Evolutionary conservation across 176 grass and related monocot species (phyloP), one percentile per base, ranked within the genome.

Genomic region (Oryza punctata): DNA sequence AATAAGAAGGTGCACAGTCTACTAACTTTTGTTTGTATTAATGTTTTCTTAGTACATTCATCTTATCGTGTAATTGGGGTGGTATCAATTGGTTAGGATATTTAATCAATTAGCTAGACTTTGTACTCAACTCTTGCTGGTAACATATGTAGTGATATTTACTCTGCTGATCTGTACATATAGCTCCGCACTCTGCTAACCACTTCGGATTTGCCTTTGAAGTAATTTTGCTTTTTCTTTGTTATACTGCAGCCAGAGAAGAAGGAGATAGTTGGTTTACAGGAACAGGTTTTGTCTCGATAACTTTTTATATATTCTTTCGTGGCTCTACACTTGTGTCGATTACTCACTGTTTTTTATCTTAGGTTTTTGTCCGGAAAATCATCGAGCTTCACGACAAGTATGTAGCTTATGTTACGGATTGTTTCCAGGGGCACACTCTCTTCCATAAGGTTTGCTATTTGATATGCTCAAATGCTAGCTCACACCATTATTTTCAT

Each of bases 361-460:
- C 67, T 86, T 73, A 98, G 95, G 83, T 95, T 74, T 98, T 98
- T 90, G 91, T 98, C 52, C 82, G 96, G 73, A 98, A 95, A 91
- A 77, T 98, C 54, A 93, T 98, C 40, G 93, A 98, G 69, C 89
- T 98, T 37, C 96, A 95, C 82, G 96, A 95, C 54, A 98, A 98
- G 84, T 98, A 95, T 78, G 76, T 91, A 84, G 87, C 90, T 65
- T 98, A 98, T 70, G 93, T 98, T 24, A 86, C 79, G 37, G 87
- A 98, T 13, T 98, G 96, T 86, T 98, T 98, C 79, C 96, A 95
- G 76, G 90, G 90, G 59, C 96, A 98, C 69, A 89, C 90, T 14
- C 91, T 98, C 27, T 98, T 98, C 47, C 96, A 95, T 65, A 98
- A 98, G 96, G 96, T 98, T 76, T 82, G 45, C n/a, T 26, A 50